phyloP scores from a whole-genome alignment of 345 rosid genomes.

The Populus davidiana region DNA sequence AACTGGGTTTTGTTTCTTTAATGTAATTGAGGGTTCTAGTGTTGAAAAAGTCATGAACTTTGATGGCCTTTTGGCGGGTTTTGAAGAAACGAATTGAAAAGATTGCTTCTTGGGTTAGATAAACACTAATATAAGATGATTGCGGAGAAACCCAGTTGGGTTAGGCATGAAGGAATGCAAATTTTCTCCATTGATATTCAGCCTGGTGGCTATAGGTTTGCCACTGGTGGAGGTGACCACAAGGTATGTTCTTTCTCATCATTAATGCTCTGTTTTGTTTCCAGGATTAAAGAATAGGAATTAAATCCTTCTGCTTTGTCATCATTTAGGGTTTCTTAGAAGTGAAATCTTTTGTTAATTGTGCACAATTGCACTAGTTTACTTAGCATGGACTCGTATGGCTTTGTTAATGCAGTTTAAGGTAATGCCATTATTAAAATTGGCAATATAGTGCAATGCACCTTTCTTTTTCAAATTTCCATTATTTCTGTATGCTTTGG shows the following conservation, averaged over 20 bases:
- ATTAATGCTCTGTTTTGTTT: conserved; percentile 1
- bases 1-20: conserved; percentile 2
- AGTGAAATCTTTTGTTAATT: neutral
- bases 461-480: neutral
- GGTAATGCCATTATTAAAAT: neutral
- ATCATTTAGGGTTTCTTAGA: neutral
- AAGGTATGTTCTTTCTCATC: conserved; percentile 50
- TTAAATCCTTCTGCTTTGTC: neutral
- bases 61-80: conserved; percentile 11
- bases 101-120: conserved; percentile 13
- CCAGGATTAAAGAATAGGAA: neutral
- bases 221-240: conserved; percentile 98
- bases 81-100: conserved; percentile 8
- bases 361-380: conserved; percentile 10
- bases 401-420: neutral
- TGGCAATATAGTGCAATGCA: neutral
- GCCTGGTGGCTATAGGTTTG: conserved; percentile 92
- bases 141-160: conserved; percentile 96
- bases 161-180: conserved; percentile 95
- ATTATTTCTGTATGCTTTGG: neutral
- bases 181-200: conserved; percentile 97
- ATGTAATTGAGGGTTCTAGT: conserved; percentile 11
- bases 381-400: neutral
- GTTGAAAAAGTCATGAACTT: conserved; percentile 18
- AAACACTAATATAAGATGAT: conserved; percentile 50